These are phyloP conservation scores for Kwoniella sp. DNA, from an alignment of 768 basidiomycete species.

Conservation along the genomic window DNA sequence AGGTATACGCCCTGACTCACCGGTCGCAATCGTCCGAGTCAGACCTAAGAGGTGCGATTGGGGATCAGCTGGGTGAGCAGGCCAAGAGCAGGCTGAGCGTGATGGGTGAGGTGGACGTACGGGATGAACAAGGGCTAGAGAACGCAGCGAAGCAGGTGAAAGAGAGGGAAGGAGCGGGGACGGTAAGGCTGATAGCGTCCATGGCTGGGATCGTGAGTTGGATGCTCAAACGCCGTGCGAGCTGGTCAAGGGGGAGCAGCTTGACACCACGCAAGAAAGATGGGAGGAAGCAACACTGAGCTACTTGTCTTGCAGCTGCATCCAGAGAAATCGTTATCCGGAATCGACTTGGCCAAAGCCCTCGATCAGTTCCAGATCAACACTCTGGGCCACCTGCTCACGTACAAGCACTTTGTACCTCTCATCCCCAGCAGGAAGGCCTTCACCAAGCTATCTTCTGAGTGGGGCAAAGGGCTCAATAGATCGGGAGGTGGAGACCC, in stretches of 20 bases:
- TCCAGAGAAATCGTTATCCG: constrained; percentile 52
- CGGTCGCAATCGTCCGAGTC: constrained; percentile 23
- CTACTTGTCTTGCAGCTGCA: constrained; percentile 49
- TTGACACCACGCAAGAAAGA: no score
- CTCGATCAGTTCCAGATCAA: constrained; percentile 52
- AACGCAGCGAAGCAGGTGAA: constrained; percentile 47
- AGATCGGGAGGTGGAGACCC: constrained; percentile 34
- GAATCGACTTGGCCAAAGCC: constrained; percentile 38
- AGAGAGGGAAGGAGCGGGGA: constrained; percentile 44
- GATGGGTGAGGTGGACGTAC: constrained; percentile 46
- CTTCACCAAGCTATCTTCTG: constrained; percentile 18
- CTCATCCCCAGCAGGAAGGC: constrained; percentile 49
- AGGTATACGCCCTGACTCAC: constrained; percentile 50
- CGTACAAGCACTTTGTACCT: constrained; percentile 53
- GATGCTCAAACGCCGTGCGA: no score
- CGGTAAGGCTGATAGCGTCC: constrained; percentile 50
- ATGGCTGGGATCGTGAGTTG: constrained; percentile 51
- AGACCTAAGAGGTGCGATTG: neutral
- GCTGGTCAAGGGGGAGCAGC: no score
- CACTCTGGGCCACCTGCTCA: constrained; percentile 52
- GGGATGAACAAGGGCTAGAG: constrained; percentile 45
- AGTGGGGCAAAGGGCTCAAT: constrained; percentile 13
- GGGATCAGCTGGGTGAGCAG: neutral
- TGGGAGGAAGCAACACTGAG: no score
- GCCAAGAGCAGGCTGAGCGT: constrained; percentile 39